Evolutionary conservation across 345 rosid species (phyloP), one percentile per base, ranked within the genome.

Genomic region (Lepidium aucheri): DNA sequence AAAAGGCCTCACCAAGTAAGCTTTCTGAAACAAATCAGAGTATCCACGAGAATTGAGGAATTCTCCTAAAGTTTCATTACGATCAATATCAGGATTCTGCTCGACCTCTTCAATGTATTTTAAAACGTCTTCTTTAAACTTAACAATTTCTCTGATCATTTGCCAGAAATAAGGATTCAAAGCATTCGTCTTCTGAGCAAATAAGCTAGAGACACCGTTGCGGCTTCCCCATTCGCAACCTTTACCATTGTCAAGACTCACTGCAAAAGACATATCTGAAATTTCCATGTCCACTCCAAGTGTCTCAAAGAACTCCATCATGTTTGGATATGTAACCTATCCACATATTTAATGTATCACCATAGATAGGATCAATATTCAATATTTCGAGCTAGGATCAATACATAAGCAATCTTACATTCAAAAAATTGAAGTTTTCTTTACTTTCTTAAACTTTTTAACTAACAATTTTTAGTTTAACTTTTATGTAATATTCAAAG

Each of bases 161-260:
- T 81, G 80, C 98, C 95, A 93, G 8, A 93, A 89, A 64, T 83
- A 78, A 0, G 88, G 94, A 69, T 83, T 87, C 1, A 89, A 7
- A 2, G 57, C 16, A 36, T 92, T 92, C 53, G 35, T 77, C 79
- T 85, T 89, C 67, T 89, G 89, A 1, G 96, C 85, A 82, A 92
- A 92, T 60, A 92, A 75, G 59, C 93, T 67, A 0, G 82, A 85
- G 6, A 85, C 39, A 24, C 96, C 95, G 24, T 83, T 84, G 36
- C 96, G 80, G 77, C 92, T 89, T 50, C 98, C 98, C 96, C 98
- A 92, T 77, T 92, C 98, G 35, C 74, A 87, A 36, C 96, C 96
- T 45, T 40, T 60, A 18, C 96, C 95, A 35, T 78, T 61, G 9
- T 92, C 90, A 60, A 87, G 77, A 80, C 98, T 92, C 11, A 86